phyloP scores from a whole-genome alignment of 1,284 basidiomycete species.

The Tilletiopsis washingtonensis region DNA sequence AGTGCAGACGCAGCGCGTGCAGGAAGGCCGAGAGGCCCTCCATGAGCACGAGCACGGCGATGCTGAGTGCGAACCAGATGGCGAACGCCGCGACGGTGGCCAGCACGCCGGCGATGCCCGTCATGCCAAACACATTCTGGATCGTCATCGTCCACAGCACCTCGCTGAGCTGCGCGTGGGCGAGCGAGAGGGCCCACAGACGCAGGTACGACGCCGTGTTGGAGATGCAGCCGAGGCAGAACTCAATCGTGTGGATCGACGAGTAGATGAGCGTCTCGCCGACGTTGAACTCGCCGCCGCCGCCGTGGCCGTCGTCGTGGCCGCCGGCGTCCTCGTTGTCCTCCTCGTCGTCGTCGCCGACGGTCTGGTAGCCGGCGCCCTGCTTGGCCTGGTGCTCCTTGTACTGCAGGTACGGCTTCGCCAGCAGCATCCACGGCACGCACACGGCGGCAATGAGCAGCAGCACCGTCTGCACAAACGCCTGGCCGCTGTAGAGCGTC shows the following conservation, averaged over 20 bases:
- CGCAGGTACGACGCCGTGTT: slow-evolving; percentile 99
- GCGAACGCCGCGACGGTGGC: slow-evolving; percentile 61
- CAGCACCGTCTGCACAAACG: slow-evolving; percentile 71
- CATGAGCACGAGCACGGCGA: slow-evolving; percentile 68
- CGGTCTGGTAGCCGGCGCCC: slow-evolving; percentile 66
- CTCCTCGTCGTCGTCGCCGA: slow-evolving; percentile 11
- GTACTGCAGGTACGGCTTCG: slow-evolving; percentile 88
- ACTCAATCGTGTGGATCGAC: slow-evolving; percentile 62
- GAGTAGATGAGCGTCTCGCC: slow-evolving; percentile 93
- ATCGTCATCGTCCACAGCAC: slow-evolving; percentile 55
- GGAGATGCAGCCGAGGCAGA: slow-evolving; percentile 95
- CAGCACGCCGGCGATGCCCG: slow-evolving; percentile 54
- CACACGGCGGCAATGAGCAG: slow-evolving; percentile 75
- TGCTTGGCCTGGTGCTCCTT: slow-evolving; percentile 81
- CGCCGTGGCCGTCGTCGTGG: slow-evolving; percentile 61
- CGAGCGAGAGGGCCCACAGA: slow-evolving; percentile 94
- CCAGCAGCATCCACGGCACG: slow-evolving; percentile 88
- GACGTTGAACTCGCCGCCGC: slow-evolving; percentile 66
- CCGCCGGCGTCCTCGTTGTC: slow-evolving; percentile 51
- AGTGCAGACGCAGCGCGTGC: slow-evolving; percentile 91
- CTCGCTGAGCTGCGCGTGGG: slow-evolving; percentile 94
- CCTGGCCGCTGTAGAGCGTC: slow-evolving; percentile 80
- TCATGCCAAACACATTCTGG: slow-evolving; percentile 44
- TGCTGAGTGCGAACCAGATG: slow-evolving; percentile 75
- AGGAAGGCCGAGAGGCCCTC: slow-evolving; percentile 72